Percentiles rank a stretch among this genome's conserved stretches.
Evolutionary conservation across 176 grass and related monocot genomes (phyloP).

Genomic region (Secale cereale): DNA sequence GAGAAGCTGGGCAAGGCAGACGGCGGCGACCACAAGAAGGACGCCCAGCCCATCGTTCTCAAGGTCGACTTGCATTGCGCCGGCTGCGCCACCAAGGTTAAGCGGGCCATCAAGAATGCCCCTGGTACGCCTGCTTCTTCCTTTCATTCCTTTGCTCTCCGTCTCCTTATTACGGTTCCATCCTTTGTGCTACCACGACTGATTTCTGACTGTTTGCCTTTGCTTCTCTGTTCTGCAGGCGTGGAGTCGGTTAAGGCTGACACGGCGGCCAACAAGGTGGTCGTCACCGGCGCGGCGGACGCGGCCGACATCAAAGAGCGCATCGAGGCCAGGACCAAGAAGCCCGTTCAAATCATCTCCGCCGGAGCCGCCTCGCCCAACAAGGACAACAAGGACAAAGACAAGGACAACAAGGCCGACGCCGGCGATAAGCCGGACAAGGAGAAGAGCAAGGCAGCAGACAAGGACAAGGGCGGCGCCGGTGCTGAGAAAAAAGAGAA

Average conservation of each 20-base stretch:
- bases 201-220: not conserved
- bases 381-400: conserved; percentile 29
- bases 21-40: conserved; percentile 31
- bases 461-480: conserved; percentile 4
- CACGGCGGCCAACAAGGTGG: conserved; percentile 46
- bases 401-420: conserved; percentile 28
- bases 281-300: conserved; percentile 52
- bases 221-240: not conserved
- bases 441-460: conserved; percentile 1
- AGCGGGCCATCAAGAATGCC: conserved; percentile 44
- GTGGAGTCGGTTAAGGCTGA: conserved; percentile 45
- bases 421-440: conserved; percentile 9
- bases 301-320: conserved; percentile 56
- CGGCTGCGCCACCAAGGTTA: conserved; percentile 67
- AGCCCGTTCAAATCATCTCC: conserved; percentile 65
- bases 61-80: conserved; percentile 84
- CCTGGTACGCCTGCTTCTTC: conserved; percentile 18
- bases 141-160: no score
- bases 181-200: no score
- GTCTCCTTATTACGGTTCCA: no score
- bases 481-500: conserved; percentile 8
- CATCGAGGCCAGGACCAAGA: conserved; percentile 51
- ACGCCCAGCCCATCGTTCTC: conserved; percentile 37
- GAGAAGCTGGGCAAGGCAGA: not conserved
- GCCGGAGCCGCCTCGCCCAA: conserved; percentile 49